phyloP scores from a whole-genome alignment of 2,329 filamentous ascomycete genomes.

The Exophiala lecanii-corni region DNA sequence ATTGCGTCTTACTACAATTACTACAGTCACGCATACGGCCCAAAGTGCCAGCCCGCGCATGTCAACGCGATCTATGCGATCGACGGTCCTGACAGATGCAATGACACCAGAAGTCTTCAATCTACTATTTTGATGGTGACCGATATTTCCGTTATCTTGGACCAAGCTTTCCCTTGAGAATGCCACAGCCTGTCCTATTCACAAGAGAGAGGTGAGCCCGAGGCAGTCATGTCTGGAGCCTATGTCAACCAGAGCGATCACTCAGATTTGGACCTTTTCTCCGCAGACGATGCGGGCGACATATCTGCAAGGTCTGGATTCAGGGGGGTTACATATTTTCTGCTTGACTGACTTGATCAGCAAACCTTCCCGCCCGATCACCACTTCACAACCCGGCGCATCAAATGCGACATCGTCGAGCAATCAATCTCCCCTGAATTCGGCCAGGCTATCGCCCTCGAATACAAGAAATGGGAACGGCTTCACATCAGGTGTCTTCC shows the following conservation, averaged over 20 bases:
- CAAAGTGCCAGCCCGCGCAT: too few relatives aligned
- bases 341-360: neutral
- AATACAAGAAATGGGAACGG: neutral
- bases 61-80: too few relatives aligned
- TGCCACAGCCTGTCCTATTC: neutral
- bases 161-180: too few relatives aligned
- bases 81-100: too few relatives aligned
- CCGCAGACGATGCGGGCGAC: conserved; percentile 15
- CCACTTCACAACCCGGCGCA: neutral
- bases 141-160: too few relatives aligned
- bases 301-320: conserved; percentile 13
- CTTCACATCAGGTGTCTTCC: neutral
- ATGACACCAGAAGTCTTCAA: too few relatives aligned
- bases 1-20: too few relatives aligned
- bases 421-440: neutral
- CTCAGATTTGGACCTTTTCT: conserved; percentile 15
- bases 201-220: neutral
- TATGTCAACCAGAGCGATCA: conserved; percentile 1
- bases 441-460: neutral
- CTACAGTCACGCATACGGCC: too few relatives aligned
- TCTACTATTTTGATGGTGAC: too few relatives aligned
- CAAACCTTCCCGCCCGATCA: neutral
- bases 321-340: neutral
- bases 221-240: conserved; percentile 5
- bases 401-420: neutral